Conservation (phyloP, 140 eudicot species). For the Bidens hawaiensis region DNA sequence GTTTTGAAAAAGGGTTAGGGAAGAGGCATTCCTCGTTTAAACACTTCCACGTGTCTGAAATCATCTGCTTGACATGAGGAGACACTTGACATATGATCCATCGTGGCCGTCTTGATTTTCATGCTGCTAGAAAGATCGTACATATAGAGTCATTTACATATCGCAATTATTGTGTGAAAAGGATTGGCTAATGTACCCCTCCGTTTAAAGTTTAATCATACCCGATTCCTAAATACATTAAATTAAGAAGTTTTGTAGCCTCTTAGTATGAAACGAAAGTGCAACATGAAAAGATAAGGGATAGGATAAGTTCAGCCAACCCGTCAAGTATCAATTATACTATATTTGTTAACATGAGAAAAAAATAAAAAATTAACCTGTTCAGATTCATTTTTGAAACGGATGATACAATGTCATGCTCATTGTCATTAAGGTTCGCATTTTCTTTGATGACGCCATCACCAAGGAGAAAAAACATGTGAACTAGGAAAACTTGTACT, state of each 20-base stretch:
- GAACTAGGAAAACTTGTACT: slow-evolving; percentile 35
- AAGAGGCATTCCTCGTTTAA: slow-evolving; percentile 41
- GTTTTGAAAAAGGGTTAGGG: slow-evolving; percentile 23
- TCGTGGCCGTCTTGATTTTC: slow-evolving; percentile 52
- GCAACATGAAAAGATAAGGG: no score
- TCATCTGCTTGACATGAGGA: slow-evolving; percentile 28
- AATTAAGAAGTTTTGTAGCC: no score
- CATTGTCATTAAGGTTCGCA: neutral
- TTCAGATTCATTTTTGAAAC: slow-evolving; percentile 47
- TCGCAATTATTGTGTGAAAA: no score
- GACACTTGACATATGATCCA: slow-evolving; percentile 56
- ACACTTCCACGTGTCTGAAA: slow-evolving; percentile 51
- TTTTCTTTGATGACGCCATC: slow-evolving; percentile 16
- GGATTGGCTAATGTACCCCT: no score
- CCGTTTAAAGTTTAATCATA: no score
- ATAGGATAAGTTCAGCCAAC: no score
- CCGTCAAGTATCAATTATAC: neutral
- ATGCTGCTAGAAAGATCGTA: slow-evolving; percentile 30
- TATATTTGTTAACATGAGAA: neutral
- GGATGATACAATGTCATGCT: slow-evolving; percentile 27
- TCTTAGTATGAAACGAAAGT: no score
- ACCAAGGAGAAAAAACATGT: slow-evolving; percentile 52
- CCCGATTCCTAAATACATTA: no score
- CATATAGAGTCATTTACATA: neutral
- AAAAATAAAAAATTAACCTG: slow-evolving; percentile 30